A percentile compares a stretch with the other conserved stretches of the same genome.
These are phyloP conservation scores for Delonix regia DNA, from an alignment of 306 rosid genomes.

Conservation along the genomic window DNA sequence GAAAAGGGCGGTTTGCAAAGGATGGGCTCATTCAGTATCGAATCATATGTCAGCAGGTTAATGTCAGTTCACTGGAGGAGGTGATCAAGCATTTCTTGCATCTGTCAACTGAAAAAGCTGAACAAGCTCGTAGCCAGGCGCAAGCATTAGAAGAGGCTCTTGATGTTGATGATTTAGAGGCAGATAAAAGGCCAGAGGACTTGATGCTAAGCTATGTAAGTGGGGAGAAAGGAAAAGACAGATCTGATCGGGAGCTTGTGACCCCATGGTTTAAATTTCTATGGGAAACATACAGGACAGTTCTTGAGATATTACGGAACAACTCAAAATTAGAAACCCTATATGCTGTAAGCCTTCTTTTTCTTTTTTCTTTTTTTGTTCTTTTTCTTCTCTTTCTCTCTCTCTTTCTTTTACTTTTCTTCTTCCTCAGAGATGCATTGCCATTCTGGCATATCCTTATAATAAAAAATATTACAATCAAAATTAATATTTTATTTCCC, in stretches of 20 bases:
- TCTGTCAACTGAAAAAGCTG: slow-evolving; percentile 95
- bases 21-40: slow-evolving; percentile 97
- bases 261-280: slow-evolving; percentile 98
- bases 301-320: slow-evolving; percentile 92
- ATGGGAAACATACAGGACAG: slow-evolving; percentile 97
- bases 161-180: slow-evolving; percentile 96
- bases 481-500: background rate
- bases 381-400: background rate
- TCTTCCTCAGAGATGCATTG: background rate
- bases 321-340: slow-evolving; percentile 94
- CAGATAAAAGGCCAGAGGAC: slow-evolving; percentile 96
- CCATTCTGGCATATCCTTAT: background rate
- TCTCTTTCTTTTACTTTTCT: background rate
- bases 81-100: slow-evolving; percentile 98
- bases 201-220: slow-evolving; percentile 94
- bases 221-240: slow-evolving; percentile 94
- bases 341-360: slow-evolving; percentile 68
- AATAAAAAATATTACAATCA: background rate
- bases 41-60: slow-evolving; percentile 93
- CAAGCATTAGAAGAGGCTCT: slow-evolving; percentile 95
- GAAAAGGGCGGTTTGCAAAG: slow-evolving; percentile 92
- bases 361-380: background rate
- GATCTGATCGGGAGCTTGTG: slow-evolving; percentile 93
- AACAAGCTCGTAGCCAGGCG: slow-evolving; percentile 95
- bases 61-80: slow-evolving; percentile 93